Percentiles rank a stretch among this genome's conserved stretches.
phyloP scores from a whole-genome alignment of 768 basidiomycete species.

The Cubamyces sp. region DNA sequence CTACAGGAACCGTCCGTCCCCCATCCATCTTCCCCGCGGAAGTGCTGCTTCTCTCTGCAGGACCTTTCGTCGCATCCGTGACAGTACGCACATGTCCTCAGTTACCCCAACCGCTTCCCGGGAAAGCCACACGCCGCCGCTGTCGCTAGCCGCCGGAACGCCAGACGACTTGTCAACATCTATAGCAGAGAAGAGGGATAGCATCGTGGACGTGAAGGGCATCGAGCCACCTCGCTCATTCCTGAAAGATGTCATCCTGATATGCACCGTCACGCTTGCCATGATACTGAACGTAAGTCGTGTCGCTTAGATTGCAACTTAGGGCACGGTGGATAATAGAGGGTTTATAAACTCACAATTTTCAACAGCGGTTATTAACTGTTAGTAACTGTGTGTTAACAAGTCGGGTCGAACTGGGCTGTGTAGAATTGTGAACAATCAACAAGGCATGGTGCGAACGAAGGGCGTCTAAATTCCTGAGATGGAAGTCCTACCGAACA shows the following conservation, averaged over 20 bases:
- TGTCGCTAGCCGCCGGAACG: no score
- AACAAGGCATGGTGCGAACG: not conserved
- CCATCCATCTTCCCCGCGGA: no score
- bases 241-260: not conserved
- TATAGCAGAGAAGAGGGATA: no score
- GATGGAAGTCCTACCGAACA: not conserved
- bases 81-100: no score
- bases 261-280: slow-evolving; percentile 1
- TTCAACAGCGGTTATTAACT: not conserved
- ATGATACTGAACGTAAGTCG: not conserved
- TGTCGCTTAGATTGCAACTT: not conserved
- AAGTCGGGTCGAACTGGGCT: not conserved
- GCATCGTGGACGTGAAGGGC: no score
- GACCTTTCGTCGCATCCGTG: no score
- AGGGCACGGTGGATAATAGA: slow-evolving; percentile 4
- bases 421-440: slow-evolving; percentile 1
- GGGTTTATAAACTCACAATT: not conserved
- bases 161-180: no score
- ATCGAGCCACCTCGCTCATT: not conserved
- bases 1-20: no score
- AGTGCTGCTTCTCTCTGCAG: no score
- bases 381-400: not conserved
- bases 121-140: no score
- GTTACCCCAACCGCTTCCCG: no score
- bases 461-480: not conserved